phyloP scores from a whole-genome alignment of 768 basidiomycete species.

The Fibroporia radiculosa region DNA sequence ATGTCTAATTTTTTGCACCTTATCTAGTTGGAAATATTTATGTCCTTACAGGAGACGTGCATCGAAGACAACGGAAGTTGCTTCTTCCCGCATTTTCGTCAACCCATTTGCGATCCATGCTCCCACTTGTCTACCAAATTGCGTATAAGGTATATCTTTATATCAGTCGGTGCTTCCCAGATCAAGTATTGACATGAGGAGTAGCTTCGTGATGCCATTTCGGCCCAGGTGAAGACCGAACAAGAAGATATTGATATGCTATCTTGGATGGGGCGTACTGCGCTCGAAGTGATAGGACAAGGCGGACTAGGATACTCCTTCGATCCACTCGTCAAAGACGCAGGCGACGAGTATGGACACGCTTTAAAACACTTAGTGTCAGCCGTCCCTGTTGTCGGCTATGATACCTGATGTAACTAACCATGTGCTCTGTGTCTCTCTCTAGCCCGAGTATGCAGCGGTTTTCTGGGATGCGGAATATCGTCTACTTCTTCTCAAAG shows the following conservation, averaged over 20 bases:
- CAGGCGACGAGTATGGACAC: constrained; percentile 3
- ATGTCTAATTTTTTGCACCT: too few relatives aligned
- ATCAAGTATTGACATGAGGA: too few relatives aligned
- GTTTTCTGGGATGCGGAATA: constrained; percentile 36
- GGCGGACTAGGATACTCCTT: constrained; percentile 36
- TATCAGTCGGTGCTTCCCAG: too few relatives aligned
- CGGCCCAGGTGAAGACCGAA: constrained; percentile 1
- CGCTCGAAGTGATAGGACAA: constrained; percentile 35
- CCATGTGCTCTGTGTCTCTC: not conserved
- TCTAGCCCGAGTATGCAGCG: constrained; percentile 36
- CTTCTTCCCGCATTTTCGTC: too few relatives aligned
- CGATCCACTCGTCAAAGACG: constrained; percentile 28
- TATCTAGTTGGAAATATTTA: too few relatives aligned
- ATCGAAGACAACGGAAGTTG: too few relatives aligned
- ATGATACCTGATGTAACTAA: not conserved
- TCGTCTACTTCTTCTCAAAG: constrained; percentile 35
- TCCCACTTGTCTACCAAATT: too few relatives aligned
- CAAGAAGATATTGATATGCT: constrained; percentile 18
- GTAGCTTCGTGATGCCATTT: constrained; percentile 13
- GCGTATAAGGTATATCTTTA: too few relatives aligned
- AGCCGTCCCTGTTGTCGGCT: not conserved
- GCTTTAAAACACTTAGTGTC: constrained; percentile 22
- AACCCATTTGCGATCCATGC: too few relatives aligned
- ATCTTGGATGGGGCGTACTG: constrained; percentile 21
- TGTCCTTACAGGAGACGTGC: too few relatives aligned